Percentiles rank a stretch among this genome's conserved stretches.
Conservation (phyloP, 140 eudicot species). For the Ambrosia hybrid region DNA sequence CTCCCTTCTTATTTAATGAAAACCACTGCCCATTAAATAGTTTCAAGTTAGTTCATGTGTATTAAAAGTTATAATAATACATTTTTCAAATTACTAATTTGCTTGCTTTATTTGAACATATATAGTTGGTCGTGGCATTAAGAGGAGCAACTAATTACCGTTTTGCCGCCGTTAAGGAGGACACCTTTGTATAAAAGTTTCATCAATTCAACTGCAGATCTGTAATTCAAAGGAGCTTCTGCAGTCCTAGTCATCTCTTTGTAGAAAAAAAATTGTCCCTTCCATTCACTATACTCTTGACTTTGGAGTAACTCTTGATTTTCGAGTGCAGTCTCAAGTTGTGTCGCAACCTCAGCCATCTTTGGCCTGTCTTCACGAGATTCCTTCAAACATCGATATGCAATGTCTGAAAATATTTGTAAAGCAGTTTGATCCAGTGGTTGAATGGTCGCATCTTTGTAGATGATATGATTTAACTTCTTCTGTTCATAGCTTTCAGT, state of each 20-base stretch:
- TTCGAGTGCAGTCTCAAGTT: constrained; percentile 26
- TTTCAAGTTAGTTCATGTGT: no score
- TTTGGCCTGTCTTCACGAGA: constrained; percentile 19
- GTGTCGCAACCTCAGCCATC: constrained; percentile 12
- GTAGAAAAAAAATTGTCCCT: background rate
- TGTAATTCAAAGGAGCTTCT: background rate
- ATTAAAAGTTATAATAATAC: background rate
- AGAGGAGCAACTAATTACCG: constrained; percentile 4
- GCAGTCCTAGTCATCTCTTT: background rate
- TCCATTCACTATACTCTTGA: background rate
- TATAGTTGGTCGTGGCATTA: no score
- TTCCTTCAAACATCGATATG: constrained; percentile 15
- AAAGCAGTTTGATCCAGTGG: constrained; percentile 10
- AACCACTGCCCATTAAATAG: no score
- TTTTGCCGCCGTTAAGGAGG: constrained; percentile 13
- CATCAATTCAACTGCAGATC: background rate
- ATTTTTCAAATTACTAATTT: no score
- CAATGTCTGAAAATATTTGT: constrained; percentile 16
- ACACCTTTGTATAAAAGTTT: constrained; percentile 8
- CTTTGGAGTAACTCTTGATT: background rate
- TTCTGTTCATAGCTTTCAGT: constrained; percentile 1
- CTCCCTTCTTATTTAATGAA: no score
- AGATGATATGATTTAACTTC: constrained; percentile 20
- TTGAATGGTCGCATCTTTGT: background rate
- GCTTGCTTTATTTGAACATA: no score